Base-by-base conservation (phyloP, 495 filamentous ascomycete species). In the Neurospora hispaniola region DNA sequence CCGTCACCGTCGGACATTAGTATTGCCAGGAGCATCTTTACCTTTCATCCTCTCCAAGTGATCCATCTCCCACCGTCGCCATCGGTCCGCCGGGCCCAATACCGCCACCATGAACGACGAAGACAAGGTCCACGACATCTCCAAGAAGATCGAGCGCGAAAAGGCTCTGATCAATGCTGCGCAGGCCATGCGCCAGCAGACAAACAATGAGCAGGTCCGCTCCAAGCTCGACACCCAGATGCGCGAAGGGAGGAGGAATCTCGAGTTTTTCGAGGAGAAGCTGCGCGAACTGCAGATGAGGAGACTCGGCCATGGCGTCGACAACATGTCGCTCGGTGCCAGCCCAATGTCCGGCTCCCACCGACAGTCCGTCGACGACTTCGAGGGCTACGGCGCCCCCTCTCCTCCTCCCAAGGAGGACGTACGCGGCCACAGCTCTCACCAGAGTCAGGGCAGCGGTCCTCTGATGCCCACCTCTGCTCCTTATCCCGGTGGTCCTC, bases 111-210 rank as follows among this genome's bases (percentile, higher is more conserved):
- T 86, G 84, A 90, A 90, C 85, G 88, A 92, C 82, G 93, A 97
- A 77, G 91, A 94, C 78, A 89, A 92, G 77, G 89, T 95, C 84
- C 88, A 86, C 83, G 92, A 94, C 84, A 93, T 98, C 85, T 89
- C 91, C 84, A 91, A 90, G 84, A 98, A 99, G 93, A 98, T 98
- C 83, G 94, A 98, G 87, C 89, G 96, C 81, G 96, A 99, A 82
- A 94, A 95, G 86, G 91, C 91, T 77, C 89, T 99, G 76, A 96
- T 99, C 86, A 91, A 93, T 82, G 94, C 93, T 76, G 96, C 96
- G 70, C 93, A 93, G 80, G 88, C 91, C 73, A 97, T 99, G 93
- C 91, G 94, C 85, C 92, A 93, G 84, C 93, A 94, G 78, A 97
- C 95, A 77, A 90, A 93, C 83, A 98, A 99, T 81, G 91, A 92